Evolutionary conservation across 2,329 filamentous ascomycete genomes (phyloP).

Genomic region (Alternaria burnsii): DNA sequence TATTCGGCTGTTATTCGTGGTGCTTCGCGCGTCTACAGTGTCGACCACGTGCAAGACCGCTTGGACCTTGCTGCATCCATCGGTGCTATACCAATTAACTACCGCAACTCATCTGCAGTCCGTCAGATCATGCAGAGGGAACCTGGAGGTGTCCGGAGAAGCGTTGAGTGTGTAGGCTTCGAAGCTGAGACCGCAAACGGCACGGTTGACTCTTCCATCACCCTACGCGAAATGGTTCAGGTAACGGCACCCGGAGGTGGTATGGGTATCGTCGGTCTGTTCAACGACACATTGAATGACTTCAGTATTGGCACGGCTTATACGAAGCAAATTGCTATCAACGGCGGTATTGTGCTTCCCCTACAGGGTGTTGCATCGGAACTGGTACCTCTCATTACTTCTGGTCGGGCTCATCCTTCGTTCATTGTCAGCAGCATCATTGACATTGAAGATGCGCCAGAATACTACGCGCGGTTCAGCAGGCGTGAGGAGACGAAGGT

Average conservation of each 20-base stretch:
- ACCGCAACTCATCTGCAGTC: constrained; percentile 35
- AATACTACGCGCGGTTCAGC: constrained; percentile 27
- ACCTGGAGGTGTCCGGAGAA: constrained; percentile 16
- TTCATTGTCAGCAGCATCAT: constrained; percentile 26
- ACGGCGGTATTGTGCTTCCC: constrained; percentile 20
- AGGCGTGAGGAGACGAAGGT: constrained; percentile 31
- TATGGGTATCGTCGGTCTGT: constrained; percentile 37
- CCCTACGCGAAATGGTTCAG: constrained; percentile 38
- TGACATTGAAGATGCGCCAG: constrained; percentile 30
- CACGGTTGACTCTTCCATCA: constrained; percentile 26
- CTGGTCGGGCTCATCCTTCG: constrained; percentile 23
- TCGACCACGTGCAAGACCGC: constrained; percentile 33
- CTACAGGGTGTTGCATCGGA: constrained; percentile 11
- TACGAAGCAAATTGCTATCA: constrained; percentile 10
- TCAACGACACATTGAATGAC: background rate
- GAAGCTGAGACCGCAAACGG: constrained; percentile 26
- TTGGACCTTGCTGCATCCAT: constrained; percentile 38
- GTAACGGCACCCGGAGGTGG: constrained; percentile 39
- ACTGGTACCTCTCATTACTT: constrained; percentile 21
- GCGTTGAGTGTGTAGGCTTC: constrained; percentile 15
- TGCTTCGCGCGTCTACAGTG: constrained; percentile 42
- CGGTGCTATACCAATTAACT: constrained; percentile 49
- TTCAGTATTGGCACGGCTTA: constrained; percentile 14
- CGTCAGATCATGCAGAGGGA: constrained; percentile 39
- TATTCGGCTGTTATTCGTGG: constrained; percentile 48